Evolutionary conservation across 495 filamentous ascomycete species (phyloP).

Genomic region (Baudoinia panamericana): DNA sequence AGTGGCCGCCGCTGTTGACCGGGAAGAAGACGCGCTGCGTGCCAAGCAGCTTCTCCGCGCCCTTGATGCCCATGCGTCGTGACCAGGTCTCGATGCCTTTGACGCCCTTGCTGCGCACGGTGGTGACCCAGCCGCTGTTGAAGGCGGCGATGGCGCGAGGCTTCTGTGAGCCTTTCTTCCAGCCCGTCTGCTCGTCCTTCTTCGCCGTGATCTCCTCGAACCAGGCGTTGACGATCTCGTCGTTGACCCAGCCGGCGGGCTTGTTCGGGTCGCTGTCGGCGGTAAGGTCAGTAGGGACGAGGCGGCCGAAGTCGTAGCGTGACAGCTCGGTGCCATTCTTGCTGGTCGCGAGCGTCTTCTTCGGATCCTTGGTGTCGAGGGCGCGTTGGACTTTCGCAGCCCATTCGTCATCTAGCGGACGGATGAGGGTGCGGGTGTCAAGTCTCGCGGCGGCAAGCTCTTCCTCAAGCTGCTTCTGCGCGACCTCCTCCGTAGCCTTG

Average conservation of each 20-base stretch:
- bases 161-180: conserved; percentile 1
- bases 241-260: conserved; percentile 55
- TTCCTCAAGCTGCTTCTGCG: conserved; percentile 6
- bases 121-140: conserved; percentile 57
- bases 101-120: conserved; percentile 41
- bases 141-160: conserved; percentile 56
- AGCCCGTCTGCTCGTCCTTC: conserved; percentile 35
- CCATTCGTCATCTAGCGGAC: conserved; percentile 37
- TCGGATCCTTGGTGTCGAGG: conserved; percentile 21
- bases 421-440: conserved; percentile 23
- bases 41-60: conserved; percentile 38
- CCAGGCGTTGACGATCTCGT: conserved; percentile 64
- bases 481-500: conserved; percentile 9
- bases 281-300: no score
- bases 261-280: background rate
- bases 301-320: conserved; percentile 46
- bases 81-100: conserved; percentile 40
- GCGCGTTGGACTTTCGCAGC: conserved; percentile 28
- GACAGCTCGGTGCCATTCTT: conserved; percentile 42
- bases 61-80: conserved; percentile 43
- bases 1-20: conserved; percentile 39
- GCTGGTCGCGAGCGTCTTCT: conserved; percentile 32
- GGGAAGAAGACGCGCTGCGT: conserved; percentile 52
- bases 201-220: conserved; percentile 47
- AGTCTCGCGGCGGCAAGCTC: conserved; percentile 20